These are phyloP conservation scores for Aquilaria yunnanensis DNA, from an alignment of 345 rosid species.

Conservation along the genomic window DNA sequence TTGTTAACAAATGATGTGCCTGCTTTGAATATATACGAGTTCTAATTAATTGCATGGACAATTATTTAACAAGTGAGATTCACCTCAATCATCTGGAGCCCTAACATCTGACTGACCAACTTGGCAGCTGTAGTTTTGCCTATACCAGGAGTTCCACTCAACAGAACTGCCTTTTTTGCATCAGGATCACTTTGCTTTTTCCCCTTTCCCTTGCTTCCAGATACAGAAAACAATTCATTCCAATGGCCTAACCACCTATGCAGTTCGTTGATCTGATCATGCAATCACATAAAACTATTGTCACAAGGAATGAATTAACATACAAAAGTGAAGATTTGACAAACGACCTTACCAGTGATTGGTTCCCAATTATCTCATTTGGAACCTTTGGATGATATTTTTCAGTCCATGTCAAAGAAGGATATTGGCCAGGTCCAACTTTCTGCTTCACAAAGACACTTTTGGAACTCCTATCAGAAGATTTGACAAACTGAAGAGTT, in stretches of 20 bases:
- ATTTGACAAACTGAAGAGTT: too few relatives aligned
- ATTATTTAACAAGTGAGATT: constrained; percentile 6
- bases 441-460: constrained; percentile 36
- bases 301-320: neutral
- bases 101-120: constrained; percentile 87
- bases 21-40: neutral
- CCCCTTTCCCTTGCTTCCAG: constrained; percentile 66
- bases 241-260: constrained; percentile 81
- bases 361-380: constrained; percentile 90
- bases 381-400: constrained; percentile 83
- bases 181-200: constrained; percentile 64
- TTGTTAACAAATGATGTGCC: too few relatives aligned
- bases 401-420: constrained; percentile 79
- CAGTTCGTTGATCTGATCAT: constrained; percentile 77
- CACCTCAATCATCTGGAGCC: constrained; percentile 94
- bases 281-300: constrained; percentile 10
- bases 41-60: constrained; percentile 8
- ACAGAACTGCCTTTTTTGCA: constrained; percentile 77
- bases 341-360: constrained; percentile 48
- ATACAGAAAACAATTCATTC: constrained; percentile 61
- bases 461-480: constrained; percentile 24
- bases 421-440: constrained; percentile 26
- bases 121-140: constrained; percentile 96
- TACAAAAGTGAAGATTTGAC: neutral
- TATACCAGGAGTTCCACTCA: constrained; percentile 95